Conservation (phyloP, 371 early-diverging fungal species). For the Rozella allomycis region DNA sequence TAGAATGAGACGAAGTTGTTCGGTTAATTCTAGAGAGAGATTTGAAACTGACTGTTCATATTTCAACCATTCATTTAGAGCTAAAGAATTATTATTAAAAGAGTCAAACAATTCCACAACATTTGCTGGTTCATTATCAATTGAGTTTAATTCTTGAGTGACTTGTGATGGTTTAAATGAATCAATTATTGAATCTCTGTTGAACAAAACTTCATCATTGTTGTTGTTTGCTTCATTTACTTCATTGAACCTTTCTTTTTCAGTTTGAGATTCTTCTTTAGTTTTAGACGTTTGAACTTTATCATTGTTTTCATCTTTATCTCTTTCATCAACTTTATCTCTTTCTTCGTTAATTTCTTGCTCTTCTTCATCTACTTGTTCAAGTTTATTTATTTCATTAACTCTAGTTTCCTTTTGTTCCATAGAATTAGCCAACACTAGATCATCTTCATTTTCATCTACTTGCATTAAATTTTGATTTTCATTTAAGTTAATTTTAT, state of each 20-base stretch:
- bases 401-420: too few relatives aligned
- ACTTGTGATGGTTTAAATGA: slow-evolving; percentile 11
- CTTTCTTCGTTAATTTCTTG: slow-evolving; percentile 15
- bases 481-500: too few relatives aligned
- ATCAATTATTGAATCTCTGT: slow-evolving; percentile 11
- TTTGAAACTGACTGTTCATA: slow-evolving; percentile 62
- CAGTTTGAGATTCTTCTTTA: slow-evolving; percentile 11
- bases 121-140: too few relatives aligned
- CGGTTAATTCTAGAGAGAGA: slow-evolving; percentile 67
- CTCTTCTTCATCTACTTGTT: slow-evolving; percentile 12
- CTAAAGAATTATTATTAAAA: slow-evolving; percentile 15
- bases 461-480: too few relatives aligned
- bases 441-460: too few relatives aligned
- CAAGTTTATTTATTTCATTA: too few relatives aligned
- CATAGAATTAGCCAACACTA: too few relatives aligned
- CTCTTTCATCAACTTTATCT: slow-evolving; percentile 8
- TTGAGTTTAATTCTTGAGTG: slow-evolving; percentile 13
- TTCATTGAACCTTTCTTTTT: slow-evolving; percentile 8
- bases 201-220: neutral
- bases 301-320: slow-evolving; percentile 8
- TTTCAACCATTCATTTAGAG: slow-evolving; percentile 62
- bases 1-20: slow-evolving; percentile 85
- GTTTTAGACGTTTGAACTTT: too few relatives aligned
- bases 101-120: slow-evolving; percentile 24
- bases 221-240: slow-evolving; percentile 4